phyloP scores from a whole-genome alignment of 768 basidiomycete species.

The Wakefieldia striispora region DNA sequence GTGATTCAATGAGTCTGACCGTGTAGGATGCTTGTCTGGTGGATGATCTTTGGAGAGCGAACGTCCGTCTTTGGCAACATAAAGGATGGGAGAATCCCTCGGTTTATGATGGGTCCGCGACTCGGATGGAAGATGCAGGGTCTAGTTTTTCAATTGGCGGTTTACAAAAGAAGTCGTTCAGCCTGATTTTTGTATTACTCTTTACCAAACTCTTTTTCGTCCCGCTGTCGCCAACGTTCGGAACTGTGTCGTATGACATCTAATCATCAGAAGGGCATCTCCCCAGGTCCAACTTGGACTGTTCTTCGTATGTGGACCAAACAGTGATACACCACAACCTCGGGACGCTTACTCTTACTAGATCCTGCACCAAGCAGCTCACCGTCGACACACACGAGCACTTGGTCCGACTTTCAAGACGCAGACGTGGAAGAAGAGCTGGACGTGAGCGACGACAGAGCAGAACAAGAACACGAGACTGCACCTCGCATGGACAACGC shows the following conservation, averaged over 20 bases:
- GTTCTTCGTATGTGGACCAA: constrained; percentile 20
- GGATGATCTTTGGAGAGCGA: too few relatives aligned
- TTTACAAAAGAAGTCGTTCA: too few relatives aligned
- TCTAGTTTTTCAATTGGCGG: too few relatives aligned
- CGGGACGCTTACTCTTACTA: constrained; percentile 7
- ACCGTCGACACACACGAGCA: constrained; percentile 11
- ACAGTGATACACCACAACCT: background rate
- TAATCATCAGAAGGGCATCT: background rate
- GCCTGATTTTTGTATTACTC: too few relatives aligned
- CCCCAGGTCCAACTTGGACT: constrained; percentile 31
- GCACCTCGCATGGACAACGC: background rate
- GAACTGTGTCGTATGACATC: background rate
- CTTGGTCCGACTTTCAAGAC: constrained; percentile 13
- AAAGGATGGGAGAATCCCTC: too few relatives aligned
- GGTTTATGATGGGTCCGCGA: too few relatives aligned
- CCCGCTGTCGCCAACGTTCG: too few relatives aligned
- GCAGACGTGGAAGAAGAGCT: constrained; percentile 10
- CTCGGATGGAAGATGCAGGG: too few relatives aligned
- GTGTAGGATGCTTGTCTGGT: too few relatives aligned
- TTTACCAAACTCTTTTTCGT: too few relatives aligned
- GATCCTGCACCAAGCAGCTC: constrained; percentile 22
- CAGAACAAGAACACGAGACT: constrained; percentile 2
- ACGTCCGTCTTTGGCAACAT: too few relatives aligned
- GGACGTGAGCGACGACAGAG: constrained; percentile 23
- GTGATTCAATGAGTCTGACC: too few relatives aligned